These are phyloP conservation scores for Trichophyton rubrum DNA, from an alignment of 2,329 filamentous ascomycete species.

Conservation along the genomic window DNA sequence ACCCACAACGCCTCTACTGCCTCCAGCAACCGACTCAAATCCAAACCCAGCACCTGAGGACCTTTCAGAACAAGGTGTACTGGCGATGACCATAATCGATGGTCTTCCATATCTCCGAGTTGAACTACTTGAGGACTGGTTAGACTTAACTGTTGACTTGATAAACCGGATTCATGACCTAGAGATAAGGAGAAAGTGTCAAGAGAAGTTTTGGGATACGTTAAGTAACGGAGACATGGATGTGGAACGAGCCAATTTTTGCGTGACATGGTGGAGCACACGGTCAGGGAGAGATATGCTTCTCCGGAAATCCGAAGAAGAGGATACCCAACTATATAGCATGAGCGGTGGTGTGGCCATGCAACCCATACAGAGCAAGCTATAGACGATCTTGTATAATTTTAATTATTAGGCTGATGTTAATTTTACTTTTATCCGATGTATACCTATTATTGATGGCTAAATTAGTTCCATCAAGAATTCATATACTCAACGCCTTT, in stretches of 20 bases:
- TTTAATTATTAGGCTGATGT: neutral
- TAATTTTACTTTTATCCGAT: neutral
- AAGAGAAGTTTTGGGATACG: conserved; percentile 65
- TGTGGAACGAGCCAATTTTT: conserved; percentile 64
- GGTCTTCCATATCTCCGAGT: conserved; percentile 62
- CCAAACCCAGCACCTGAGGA: conserved; percentile 17
- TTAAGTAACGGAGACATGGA: conserved; percentile 77
- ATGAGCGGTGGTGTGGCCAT: neutral
- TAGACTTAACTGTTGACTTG: conserved; percentile 56
- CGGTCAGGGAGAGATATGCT: conserved; percentile 44
- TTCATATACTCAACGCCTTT: neutral
- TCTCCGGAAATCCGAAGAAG: neutral
- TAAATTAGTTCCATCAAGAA: neutral
- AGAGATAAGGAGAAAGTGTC: conserved; percentile 50
- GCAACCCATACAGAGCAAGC: neutral
- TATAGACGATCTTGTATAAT: neutral
- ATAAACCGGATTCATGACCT: conserved; percentile 52
- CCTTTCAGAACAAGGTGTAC: conserved; percentile 66
- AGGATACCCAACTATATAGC: neutral
- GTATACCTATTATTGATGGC: neutral
- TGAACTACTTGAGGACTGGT: conserved; percentile 64
- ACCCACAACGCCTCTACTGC: conserved; percentile 36
- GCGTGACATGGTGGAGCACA: conserved; percentile 76
- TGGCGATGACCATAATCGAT: conserved; percentile 67
- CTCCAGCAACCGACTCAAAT: conserved; percentile 22